Base-by-base conservation (phyloP, 2,329 filamentous ascomycete genomes). In the Aspergillus hortae region DNA sequence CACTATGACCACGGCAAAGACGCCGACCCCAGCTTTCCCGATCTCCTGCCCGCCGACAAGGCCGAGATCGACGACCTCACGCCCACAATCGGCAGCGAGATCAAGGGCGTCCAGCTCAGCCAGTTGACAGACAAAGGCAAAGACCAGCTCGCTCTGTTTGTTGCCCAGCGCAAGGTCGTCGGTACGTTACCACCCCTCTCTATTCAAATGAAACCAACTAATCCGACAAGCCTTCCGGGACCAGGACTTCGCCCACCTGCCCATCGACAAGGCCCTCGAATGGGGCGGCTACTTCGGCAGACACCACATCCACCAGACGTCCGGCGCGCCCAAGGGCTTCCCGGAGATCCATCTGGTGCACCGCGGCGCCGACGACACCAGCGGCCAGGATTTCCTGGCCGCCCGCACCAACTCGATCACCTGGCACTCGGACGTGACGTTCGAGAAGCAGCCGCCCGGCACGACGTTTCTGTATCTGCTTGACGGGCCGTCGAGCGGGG, bases 361-460 rank as follows among this genome's bases (percentile, higher is more conserved):
- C 71, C 83, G 89, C 36, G 84, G 83, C 17, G 86, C 82, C 45
- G 75, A 82, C 53, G 86, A 89, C 60, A 82, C 79, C 6, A 80
- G 77, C 2, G 80, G 77, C 17, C 73, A 80, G 17, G 76, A 81
- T 45, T 88, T 87, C 70, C 85, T 90, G 59, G 74, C 80, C 49
- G 82, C 83, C 44, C 81, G 88, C 19, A 92, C 88, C 3, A 92
- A 86, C 71, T 89, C 86, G 1, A 85, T 95, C 1, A 89, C 89
- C 6, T 96, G 90, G 90, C 91, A 96, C 74, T 89, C 86, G 0
- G 91, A 96, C 60, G 86, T 95, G 1, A 89, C 88, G 0, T 96
- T 95, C 67, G 92, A 96, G 75, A 76, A 82, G 59, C 91, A 96
- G 73, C 90, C 92, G 1, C 90, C 92, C 0, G 90, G 90, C 27